Conservation (phyloP, 2,329 filamentous ascomycete genomes). For the Ophiostoma fasciatum region DNA sequence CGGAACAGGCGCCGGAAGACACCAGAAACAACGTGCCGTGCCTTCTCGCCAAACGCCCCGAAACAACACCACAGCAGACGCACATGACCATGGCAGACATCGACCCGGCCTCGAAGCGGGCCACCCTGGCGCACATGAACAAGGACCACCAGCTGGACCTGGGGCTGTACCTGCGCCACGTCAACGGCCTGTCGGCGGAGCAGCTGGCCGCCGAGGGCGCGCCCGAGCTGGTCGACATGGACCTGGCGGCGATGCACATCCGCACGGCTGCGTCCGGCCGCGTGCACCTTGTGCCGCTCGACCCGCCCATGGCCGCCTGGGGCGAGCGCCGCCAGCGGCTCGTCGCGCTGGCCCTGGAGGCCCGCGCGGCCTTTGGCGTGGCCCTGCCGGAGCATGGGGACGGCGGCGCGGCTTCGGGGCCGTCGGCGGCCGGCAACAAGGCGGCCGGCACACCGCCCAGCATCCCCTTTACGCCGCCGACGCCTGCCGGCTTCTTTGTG, state of each 20-base stretch:
- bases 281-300: constrained; percentile 42
- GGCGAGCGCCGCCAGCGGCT: constrained; percentile 54
- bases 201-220: constrained; percentile 12
- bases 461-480: constrained; percentile 23
- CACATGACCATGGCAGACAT: constrained; percentile 6
- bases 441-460: constrained; percentile 21
- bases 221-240: constrained; percentile 51
- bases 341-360: constrained; percentile 50
- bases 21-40: too few species aligned
- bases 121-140: constrained; percentile 73
- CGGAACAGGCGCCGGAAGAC: too few species aligned
- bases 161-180: constrained; percentile 62
- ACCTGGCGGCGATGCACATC: constrained; percentile 47
- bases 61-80: too few species aligned
- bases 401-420: too few species aligned
- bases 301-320: constrained; percentile 55
- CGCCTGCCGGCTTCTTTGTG: constrained; percentile 33
- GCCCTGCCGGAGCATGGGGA: constrained; percentile 27
- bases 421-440: too few species aligned
- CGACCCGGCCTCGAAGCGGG: constrained; percentile 14
- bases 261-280: constrained; percentile 29
- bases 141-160: constrained; percentile 63
- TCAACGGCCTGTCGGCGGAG: constrained; percentile 36
- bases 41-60: too few species aligned
- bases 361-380: constrained; percentile 45